Conservation (phyloP, 768 basidiomycete genomes). For the Dioszegia hungarica region DNA sequence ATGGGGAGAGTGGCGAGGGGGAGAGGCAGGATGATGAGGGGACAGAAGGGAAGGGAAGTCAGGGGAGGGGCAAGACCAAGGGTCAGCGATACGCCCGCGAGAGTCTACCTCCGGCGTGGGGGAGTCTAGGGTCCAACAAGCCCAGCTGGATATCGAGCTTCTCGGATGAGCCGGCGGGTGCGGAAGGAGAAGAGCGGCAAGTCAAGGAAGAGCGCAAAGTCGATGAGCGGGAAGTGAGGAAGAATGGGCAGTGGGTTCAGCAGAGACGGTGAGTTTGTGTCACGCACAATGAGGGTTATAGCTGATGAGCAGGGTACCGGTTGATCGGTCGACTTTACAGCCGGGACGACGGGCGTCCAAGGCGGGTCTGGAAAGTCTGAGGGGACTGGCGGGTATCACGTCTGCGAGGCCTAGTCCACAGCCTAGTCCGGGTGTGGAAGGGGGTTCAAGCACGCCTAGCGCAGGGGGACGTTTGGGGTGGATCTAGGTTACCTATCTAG, state of each 20-base stretch:
- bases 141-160: constrained; percentile 4
- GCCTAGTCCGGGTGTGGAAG: constrained; percentile 7
- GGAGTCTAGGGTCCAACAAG: constrained; percentile 40
- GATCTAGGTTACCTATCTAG: constrained; percentile 11
- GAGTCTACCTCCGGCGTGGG: constrained; percentile 61
- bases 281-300: not conserved
- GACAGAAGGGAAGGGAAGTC: constrained; percentile 32
- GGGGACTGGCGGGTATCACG: constrained; percentile 2
- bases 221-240: constrained; percentile 76
- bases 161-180: not conserved
- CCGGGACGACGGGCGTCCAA: constrained; percentile 87
- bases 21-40: constrained; percentile 27
- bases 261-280: constrained; percentile 57
- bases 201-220: constrained; percentile 14
- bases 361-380: constrained; percentile 67
- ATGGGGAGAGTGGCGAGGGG: constrained; percentile 37
- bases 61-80: constrained; percentile 54
- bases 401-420: constrained; percentile 8
- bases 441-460: constrained; percentile 19
- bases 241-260: constrained; percentile 81
- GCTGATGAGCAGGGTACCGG: constrained; percentile 58
- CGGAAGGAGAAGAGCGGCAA: not conserved
- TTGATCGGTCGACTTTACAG: constrained; percentile 80
- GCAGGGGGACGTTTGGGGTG: constrained; percentile 24
- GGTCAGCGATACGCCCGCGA: constrained; percentile 67